Evolutionary conservation across 2,329 filamentous ascomycete genomes (phyloP).

Genomic region (Zymoseptoria pseudotritici): DNA sequence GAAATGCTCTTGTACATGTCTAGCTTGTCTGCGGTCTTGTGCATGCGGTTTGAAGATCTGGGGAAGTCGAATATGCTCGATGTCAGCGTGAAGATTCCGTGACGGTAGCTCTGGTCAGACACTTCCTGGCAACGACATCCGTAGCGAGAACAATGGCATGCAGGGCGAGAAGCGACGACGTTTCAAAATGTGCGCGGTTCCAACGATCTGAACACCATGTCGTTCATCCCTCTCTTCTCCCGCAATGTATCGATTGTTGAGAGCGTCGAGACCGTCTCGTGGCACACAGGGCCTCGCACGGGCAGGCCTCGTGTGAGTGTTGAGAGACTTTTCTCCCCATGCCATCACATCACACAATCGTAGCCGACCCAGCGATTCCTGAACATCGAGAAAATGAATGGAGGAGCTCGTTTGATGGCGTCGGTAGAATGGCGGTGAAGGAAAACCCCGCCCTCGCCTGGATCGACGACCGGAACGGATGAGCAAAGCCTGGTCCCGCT

Average conservation of each 20-base stretch:
- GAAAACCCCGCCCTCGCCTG: not conserved
- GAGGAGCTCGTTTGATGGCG: not conserved
- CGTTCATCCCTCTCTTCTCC: not conserved
- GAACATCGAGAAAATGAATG: not conserved
- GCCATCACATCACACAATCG: not conserved
- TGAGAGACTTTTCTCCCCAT: not conserved
- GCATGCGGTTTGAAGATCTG: constrained; percentile 12
- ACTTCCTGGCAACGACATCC: not conserved
- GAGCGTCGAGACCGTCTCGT: not conserved
- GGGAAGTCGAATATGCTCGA: constrained; percentile 2
- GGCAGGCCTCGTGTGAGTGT: not conserved
- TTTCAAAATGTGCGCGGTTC: not conserved
- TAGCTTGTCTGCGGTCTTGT: not conserved
- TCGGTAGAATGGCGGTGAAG: not conserved
- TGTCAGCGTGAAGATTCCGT: not conserved
- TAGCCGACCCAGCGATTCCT: not conserved
- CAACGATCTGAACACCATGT: not conserved
- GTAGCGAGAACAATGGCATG: constrained; percentile 16
- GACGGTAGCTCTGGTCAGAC: not conserved
- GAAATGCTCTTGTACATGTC: not conserved
- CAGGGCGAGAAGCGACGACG: not conserved
- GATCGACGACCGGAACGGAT: not conserved
- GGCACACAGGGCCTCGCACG: not conserved
- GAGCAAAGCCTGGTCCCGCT: not conserved
- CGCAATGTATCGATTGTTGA: not conserved